Conservation (phyloP, 352 stramenopile species). For the Globisporangium solare region DNA sequence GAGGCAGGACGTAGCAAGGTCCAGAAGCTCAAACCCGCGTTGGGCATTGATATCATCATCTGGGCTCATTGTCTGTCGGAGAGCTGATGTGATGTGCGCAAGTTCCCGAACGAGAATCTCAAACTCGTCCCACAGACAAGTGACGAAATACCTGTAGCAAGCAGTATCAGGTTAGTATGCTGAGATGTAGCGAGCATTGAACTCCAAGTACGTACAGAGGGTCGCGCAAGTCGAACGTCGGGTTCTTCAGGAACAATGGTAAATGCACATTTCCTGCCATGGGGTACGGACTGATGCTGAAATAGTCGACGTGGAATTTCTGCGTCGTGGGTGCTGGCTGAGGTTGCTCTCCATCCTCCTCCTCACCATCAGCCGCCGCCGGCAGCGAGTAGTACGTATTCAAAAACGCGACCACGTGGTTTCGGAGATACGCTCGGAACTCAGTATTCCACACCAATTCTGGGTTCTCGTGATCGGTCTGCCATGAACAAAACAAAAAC, state of each 20-base stretch:
- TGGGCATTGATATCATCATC: constrained; percentile 63
- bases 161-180: too few relatives aligned
- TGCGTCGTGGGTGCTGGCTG: constrained; percentile 32
- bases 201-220: constrained; percentile 53
- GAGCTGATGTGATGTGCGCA: constrained; percentile 52
- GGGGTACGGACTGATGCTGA: constrained; percentile 57
- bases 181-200: too few relatives aligned
- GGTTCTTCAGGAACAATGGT: constrained; percentile 90
- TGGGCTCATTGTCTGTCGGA: constrained; percentile 56
- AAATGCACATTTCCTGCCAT: constrained; percentile 90
- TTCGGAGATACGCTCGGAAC: constrained; percentile 81
- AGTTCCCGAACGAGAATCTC: constrained; percentile 69
- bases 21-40: constrained; percentile 58
- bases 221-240: constrained; percentile 90
- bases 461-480: constrained; percentile 89
- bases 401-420: constrained; percentile 66
- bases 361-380: constrained; percentile 38
- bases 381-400: constrained; percentile 68
- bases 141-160: constrained; percentile 59
- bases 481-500: constrained; percentile 10
- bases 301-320: constrained; percentile 74
- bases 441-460: constrained; percentile 93
- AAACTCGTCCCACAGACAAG: constrained; percentile 76
- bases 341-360: constrained; percentile 21
- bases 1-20: constrained; percentile 76